phyloP scores from a whole-genome alignment of 108 stramenopile genomes.

The Pinguiococcus pyrenoidosus region DNA sequence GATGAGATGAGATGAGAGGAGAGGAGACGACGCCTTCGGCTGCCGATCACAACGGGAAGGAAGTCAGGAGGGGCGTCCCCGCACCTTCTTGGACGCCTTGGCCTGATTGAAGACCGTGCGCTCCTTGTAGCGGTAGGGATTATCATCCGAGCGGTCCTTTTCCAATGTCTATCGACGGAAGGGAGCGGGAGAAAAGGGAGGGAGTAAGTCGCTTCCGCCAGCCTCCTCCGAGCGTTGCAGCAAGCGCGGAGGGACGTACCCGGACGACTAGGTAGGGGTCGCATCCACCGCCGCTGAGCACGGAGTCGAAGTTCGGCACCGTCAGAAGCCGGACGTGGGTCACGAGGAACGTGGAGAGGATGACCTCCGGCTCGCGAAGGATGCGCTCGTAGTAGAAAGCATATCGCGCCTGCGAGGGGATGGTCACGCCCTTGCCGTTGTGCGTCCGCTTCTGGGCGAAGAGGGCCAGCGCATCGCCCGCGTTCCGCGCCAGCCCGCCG shows the following conservation, averaged over 20 bases:
- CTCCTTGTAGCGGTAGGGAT: neutral
- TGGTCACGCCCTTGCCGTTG: constrained; percentile 34
- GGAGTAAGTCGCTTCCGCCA: too few relatives aligned
- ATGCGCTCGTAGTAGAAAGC: constrained; percentile 27
- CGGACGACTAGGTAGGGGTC: neutral
- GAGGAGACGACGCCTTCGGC: too few relatives aligned
- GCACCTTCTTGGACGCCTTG: neutral
- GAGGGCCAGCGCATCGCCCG: constrained; percentile 17
- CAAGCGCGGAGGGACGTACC: neutral
- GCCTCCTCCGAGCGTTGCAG: neutral
- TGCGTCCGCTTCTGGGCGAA: constrained; percentile 18
- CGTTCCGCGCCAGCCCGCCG: neutral
- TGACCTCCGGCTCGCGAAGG: neutral
- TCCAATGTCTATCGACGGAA: too few relatives aligned
- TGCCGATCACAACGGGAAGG: neutral
- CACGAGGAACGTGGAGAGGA: constrained; percentile 10
- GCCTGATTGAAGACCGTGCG: constrained; percentile 8
- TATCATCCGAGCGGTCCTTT: neutral
- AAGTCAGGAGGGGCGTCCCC: constrained; percentile 3
- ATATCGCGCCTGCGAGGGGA: constrained; percentile 25
- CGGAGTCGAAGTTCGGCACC: constrained; percentile 9
- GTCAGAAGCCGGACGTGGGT: constrained; percentile 16
- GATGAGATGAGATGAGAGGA: too few relatives aligned
- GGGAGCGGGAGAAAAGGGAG: too few relatives aligned
- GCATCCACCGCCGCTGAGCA: neutral